Conservation (phyloP, 2,329 filamentous ascomycete genomes). For the Teratosphaeria destructans region DNA sequence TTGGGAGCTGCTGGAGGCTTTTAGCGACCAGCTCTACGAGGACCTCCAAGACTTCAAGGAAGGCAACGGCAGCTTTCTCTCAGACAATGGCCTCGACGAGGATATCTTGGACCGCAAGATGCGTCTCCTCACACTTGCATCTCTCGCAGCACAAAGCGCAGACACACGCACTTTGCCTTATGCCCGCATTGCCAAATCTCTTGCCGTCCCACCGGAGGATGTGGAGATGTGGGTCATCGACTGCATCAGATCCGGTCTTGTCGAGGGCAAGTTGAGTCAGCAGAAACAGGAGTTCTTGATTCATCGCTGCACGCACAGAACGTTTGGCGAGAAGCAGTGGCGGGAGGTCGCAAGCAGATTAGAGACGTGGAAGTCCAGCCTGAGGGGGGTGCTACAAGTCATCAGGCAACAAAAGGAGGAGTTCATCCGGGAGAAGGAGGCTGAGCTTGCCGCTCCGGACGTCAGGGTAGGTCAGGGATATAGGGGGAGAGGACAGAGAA, state of each 20-base stretch:
- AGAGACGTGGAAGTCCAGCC: constrained; percentile 79
- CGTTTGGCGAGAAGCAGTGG: constrained; percentile 98
- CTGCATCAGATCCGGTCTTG: constrained; percentile 86
- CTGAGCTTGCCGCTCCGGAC: constrained; percentile 13
- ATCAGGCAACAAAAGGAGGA: constrained; percentile 73
- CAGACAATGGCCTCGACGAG: constrained; percentile 61
- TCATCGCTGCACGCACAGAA: constrained; percentile 90
- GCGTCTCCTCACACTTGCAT: constrained; percentile 85
- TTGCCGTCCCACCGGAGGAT: constrained; percentile 72
- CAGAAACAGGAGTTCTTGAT: constrained; percentile 87
- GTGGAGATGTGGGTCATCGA: constrained; percentile 99
- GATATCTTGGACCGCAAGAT: constrained; percentile 84
- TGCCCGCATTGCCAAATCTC: constrained; percentile 67
- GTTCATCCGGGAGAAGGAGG: constrained; percentile 66
- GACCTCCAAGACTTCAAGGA: constrained; percentile 94
- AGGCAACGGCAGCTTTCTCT: constrained; percentile 77
- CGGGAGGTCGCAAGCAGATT: constrained; percentile 81
- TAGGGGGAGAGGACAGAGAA: not conserved
- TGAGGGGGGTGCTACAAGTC: constrained; percentile 65
- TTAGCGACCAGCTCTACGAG: constrained; percentile 86
- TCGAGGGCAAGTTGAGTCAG: constrained; percentile 94
- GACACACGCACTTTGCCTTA: constrained; percentile 84
- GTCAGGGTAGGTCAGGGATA: not conserved
- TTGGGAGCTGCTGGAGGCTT: constrained; percentile 89
- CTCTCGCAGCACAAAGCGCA: constrained; percentile 65